Percentiles rank a stretch among this genome's conserved stretches.
Conservation (phyloP, 108 stramenopile species). For the Conticribra weissflogii region DNA sequence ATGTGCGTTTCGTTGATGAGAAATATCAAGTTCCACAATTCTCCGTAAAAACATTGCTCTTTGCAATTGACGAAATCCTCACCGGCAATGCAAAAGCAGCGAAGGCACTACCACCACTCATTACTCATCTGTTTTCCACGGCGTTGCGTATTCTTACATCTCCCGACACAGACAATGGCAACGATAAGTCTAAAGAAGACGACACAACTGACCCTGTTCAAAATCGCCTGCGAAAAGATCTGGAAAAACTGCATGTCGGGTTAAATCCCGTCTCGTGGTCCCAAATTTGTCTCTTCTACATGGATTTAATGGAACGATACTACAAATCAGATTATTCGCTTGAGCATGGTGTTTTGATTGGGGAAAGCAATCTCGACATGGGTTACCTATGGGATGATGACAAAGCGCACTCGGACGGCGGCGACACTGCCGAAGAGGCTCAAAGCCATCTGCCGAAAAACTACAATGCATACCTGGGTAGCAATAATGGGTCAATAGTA, state of each 20-base stretch:
- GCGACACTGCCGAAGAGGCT: conserved; percentile 18
- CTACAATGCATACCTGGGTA: conserved; percentile 58
- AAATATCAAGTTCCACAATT: conserved; percentile 58
- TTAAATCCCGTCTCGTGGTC: conserved; percentile 78
- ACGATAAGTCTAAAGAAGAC: conserved; percentile 13
- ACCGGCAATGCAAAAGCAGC: conserved; percentile 67
- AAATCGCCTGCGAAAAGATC: conserved; percentile 51
- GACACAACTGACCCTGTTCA: conserved; percentile 28
- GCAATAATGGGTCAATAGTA: conserved; percentile 29
- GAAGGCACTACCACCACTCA: conserved; percentile 72
- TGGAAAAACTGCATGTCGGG: conserved; percentile 47
- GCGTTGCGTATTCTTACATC: conserved; percentile 63
- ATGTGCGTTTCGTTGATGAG: conserved; percentile 58
- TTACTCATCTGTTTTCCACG: conserved; percentile 73
- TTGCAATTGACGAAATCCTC: conserved; percentile 66
- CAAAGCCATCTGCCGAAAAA: conserved; percentile 32
- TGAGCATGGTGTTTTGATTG: conserved; percentile 57
- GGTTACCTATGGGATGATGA: conserved; percentile 54
- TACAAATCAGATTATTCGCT: conserved; percentile 61
- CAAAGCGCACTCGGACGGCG: conserved; percentile 27
- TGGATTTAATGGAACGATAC: conserved; percentile 83
- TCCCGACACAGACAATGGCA: conserved; percentile 24
- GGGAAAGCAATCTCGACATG: conserved; percentile 53
- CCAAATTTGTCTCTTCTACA: conserved; percentile 72
- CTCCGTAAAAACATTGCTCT: conserved; percentile 66